A percentile compares a stretch with the other conserved stretches of the same genome.
phyloP scores from a whole-genome alignment of 345 rosid genomes.

The Rhodamnia rubescens region DNA sequence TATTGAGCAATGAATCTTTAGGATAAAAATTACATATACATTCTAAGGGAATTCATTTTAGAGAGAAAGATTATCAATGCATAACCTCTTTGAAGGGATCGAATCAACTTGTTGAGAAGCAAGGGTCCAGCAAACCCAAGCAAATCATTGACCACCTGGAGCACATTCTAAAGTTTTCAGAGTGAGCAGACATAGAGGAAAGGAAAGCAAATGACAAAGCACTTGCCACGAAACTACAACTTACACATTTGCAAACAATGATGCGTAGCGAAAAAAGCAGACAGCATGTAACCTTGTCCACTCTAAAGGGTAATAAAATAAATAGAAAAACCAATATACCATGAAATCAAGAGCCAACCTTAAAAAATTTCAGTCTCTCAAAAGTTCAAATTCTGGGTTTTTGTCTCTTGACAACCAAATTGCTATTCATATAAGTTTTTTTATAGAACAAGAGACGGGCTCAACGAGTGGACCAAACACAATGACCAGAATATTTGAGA shows the following conservation, averaged over 20 bases:
- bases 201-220: neutral
- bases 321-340: neutral
- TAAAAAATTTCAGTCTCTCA: neutral
- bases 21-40: neutral
- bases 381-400: neutral
- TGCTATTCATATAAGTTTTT: neutral
- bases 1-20: neutral
- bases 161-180: neutral
- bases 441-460: neutral
- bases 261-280: neutral
- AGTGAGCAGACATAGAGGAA: neutral
- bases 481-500: neutral
- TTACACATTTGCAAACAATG: neutral
- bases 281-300: neutral
- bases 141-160: constrained; percentile 71
- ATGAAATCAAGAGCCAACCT: neutral
- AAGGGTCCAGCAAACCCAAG: constrained; percentile 78
- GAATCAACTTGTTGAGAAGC: constrained; percentile 74
- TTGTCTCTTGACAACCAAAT: neutral
- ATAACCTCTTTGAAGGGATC: constrained; percentile 69
- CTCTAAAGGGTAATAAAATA: neutral
- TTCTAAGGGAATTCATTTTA: neutral
- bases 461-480: neutral
- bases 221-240: neutral
- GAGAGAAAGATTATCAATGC: neutral